Evolutionary conservation across 176 grass and related monocot species (phyloP).

Genomic region (Bothriochloa decipiens): DNA sequence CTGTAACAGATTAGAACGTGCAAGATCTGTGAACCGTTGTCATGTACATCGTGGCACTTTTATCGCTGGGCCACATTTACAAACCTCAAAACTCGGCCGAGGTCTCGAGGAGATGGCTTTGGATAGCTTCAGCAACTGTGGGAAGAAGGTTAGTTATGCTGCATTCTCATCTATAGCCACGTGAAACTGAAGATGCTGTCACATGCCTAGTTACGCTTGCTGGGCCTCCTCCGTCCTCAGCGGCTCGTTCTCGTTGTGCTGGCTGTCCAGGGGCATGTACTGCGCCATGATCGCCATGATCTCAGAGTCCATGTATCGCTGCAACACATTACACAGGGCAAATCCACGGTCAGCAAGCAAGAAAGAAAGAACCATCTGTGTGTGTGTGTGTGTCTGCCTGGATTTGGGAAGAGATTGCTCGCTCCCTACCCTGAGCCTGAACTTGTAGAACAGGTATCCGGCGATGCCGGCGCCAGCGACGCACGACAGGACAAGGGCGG

Average conservation of each 20-base stretch:
- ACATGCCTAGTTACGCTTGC: conserved; percentile 39
- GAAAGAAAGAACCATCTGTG: background rate
- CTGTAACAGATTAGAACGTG: background rate
- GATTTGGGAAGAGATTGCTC: background rate
- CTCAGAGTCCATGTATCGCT: conserved; percentile 92
- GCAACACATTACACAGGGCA: background rate
- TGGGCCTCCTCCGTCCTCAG: conserved; percentile 55
- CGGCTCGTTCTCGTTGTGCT: conserved; percentile 57
- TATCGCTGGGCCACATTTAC: background rate
- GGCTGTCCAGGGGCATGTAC: conserved; percentile 85
- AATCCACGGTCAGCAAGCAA: background rate
- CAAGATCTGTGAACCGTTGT: background rate
- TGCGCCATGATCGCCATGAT: conserved; percentile 90
- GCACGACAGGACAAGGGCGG: conserved; percentile 62
- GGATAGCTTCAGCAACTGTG: background rate
- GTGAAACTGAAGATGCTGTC: background rate
- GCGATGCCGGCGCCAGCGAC: conserved; percentile 51
- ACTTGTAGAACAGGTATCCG: conserved; percentile 94
- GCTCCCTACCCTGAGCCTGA: conserved; percentile 76
- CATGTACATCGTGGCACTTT: background rate
- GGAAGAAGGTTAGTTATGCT: background rate
- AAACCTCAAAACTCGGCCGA: background rate
- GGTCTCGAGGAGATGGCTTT: background rate
- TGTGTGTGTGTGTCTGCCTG: background rate
- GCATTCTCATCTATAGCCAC: background rate